These are phyloP conservation scores for Chytriomyces sp. DNA, from an alignment of 192 early-diverging fungal species.

Conservation along the genomic window DNA sequence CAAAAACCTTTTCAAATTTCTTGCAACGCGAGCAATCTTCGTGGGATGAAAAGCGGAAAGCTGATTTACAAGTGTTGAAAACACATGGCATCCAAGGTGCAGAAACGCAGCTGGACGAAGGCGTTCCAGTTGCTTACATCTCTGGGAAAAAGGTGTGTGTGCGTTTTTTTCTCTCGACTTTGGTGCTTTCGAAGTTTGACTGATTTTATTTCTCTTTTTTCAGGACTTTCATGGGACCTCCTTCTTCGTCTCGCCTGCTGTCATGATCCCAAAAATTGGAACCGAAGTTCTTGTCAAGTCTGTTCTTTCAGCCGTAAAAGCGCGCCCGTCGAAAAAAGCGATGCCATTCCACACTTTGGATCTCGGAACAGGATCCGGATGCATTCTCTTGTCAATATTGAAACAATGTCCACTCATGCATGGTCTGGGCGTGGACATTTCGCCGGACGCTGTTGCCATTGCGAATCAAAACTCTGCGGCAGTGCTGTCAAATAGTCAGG, in stretches of 20 bases:
- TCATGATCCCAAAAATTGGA: constrained; percentile 73
- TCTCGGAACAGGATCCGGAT: constrained; percentile 78
- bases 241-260: constrained; percentile 66
- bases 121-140: constrained; percentile 20
- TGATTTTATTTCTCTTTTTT: constrained; percentile 10
- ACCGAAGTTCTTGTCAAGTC: constrained; percentile 71
- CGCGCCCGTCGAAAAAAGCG: background rate
- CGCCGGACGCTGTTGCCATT: constrained; percentile 7
- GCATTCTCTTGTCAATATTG: constrained; percentile 67
- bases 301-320: constrained; percentile 23
- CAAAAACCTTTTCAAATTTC: constrained; percentile 22
- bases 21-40: constrained; percentile 12
- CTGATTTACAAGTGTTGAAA: constrained; percentile 1
- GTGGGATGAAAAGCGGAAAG: constrained; percentile 18
- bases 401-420: constrained; percentile 26
- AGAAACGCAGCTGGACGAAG: background rate
- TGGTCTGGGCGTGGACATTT: constrained; percentile 69
- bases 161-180: background rate
- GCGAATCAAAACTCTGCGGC: constrained; percentile 1
- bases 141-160: constrained; percentile 15
- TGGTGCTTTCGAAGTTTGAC: constrained; percentile 20
- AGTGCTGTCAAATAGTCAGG: background rate
- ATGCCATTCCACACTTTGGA: constrained; percentile 57
- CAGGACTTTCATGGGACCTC: constrained; percentile 62
- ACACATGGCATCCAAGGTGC: background rate